phyloP scores from a whole-genome alignment of 768 basidiomycete genomes.

The Postia placenta region DNA sequence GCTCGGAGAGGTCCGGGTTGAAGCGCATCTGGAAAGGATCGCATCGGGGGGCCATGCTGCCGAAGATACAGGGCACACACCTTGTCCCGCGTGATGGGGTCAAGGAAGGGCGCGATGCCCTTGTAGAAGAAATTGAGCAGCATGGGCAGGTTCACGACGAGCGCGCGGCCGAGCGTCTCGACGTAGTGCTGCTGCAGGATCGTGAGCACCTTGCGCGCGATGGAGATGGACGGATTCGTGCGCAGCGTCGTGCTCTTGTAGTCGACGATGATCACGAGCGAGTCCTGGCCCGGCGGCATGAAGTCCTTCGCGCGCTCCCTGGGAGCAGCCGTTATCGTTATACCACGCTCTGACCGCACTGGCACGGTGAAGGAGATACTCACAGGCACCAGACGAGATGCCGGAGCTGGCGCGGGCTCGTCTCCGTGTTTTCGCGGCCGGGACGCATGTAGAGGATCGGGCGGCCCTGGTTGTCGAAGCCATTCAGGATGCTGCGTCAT shows the following conservation, averaged over 20 bases:
- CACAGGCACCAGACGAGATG: slow-evolving; percentile 86
- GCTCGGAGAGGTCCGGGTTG: slow-evolving; percentile 74
- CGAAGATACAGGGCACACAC: slow-evolving; percentile 27
- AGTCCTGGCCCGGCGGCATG: slow-evolving; percentile 81
- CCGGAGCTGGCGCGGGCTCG: slow-evolving; percentile 68
- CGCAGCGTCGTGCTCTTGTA: slow-evolving; percentile 78
- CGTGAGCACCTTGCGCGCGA: slow-evolving; percentile 68
- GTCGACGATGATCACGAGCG: slow-evolving; percentile 78
- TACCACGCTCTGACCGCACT: not conserved
- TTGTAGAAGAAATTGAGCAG: slow-evolving; percentile 76
- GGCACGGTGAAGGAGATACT: slow-evolving; percentile 24
- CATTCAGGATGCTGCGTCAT: slow-evolving; percentile 59
- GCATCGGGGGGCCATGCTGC: not conserved
- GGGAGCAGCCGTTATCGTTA: not conserved
- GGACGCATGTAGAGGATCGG: slow-evolving; percentile 88
- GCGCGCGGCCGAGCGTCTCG: slow-evolving; percentile 79
- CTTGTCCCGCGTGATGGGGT: slow-evolving; percentile 87
- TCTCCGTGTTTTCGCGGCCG: slow-evolving; percentile 79
- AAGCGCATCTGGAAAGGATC: slow-evolving; percentile 66
- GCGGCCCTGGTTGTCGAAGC: slow-evolving; percentile 83
- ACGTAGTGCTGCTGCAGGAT: slow-evolving; percentile 89
- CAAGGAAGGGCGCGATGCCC: slow-evolving; percentile 80
- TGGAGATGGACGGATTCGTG: slow-evolving; percentile 78
- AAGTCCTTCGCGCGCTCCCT: slow-evolving; percentile 88
- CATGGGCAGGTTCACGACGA: slow-evolving; percentile 76